phyloP scores from a whole-genome alignment of 2,329 filamentous ascomycete genomes.

The Mariannaea elegans region DNA sequence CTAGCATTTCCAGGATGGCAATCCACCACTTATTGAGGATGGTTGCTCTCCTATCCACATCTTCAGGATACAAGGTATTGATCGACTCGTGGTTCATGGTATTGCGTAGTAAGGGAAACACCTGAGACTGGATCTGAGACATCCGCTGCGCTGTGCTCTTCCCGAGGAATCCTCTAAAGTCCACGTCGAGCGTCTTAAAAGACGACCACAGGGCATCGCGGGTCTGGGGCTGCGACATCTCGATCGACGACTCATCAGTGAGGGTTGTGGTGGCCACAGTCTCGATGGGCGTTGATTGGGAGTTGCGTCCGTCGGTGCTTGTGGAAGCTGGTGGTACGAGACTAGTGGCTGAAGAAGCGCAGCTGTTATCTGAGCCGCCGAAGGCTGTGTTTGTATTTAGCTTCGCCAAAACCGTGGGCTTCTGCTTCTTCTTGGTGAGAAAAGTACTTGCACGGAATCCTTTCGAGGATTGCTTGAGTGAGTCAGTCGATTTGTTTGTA shows the following conservation, averaged over 20 bases:
- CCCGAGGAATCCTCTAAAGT: constrained; percentile 67
- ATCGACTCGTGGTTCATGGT: constrained; percentile 75
- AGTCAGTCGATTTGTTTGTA: constrained; percentile 43
- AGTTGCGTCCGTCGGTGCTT: constrained; percentile 48
- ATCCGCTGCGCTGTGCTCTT: constrained; percentile 80
- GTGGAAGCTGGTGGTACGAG: constrained; percentile 53
- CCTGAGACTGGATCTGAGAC: constrained; percentile 73
- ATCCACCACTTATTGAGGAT: constrained; percentile 94
- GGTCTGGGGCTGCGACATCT: constrained; percentile 51
- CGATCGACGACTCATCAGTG: constrained; percentile 56
- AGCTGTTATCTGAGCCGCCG: constrained; percentile 54
- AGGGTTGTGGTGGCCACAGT: constrained; percentile 47
- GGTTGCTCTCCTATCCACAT: constrained; percentile 80
- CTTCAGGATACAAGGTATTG: constrained; percentile 73
- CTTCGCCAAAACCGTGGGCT: constrained; percentile 53
- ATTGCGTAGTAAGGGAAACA: constrained; percentile 80
- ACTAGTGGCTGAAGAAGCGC: constrained; percentile 58
- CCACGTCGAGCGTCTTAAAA: constrained; percentile 64
- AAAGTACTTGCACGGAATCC: constrained; percentile 57
- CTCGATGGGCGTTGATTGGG: constrained; percentile 51
- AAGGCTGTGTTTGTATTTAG: constrained; percentile 43
- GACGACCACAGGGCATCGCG: constrained; percentile 64
- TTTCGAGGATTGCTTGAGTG: constrained; percentile 48
- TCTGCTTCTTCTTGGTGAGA: constrained; percentile 59
- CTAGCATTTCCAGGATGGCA: constrained; percentile 81